phyloP scores from a whole-genome alignment of 2,329 filamentous ascomycete genomes.

The Penicillium palitans region DNA sequence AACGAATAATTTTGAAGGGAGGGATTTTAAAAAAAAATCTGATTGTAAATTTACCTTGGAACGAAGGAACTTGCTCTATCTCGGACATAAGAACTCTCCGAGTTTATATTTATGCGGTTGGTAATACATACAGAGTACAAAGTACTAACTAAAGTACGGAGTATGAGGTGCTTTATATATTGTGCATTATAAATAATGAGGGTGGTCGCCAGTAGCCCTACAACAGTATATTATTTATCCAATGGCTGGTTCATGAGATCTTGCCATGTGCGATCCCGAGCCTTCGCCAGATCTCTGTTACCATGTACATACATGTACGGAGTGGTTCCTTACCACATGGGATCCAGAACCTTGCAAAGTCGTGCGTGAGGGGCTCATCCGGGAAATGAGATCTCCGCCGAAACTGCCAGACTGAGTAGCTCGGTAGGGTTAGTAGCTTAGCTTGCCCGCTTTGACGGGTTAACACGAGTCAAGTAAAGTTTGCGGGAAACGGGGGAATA shows the following conservation, averaged over 20 bases:
- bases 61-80: neutral
- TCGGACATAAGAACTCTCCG: neutral
- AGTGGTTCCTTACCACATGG: conserved; percentile 3
- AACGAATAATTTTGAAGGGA: neutral
- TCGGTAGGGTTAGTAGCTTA: neutral
- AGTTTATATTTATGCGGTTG: neutral
- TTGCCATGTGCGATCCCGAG: neutral
- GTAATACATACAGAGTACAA: neutral
- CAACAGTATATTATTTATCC: neutral
- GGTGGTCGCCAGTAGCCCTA: neutral
- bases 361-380: conserved; percentile 1
- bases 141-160: neutral
- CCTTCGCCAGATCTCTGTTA: neutral
- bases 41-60: neutral
- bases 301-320: neutral
- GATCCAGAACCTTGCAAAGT: conserved; percentile 1
- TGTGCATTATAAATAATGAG: neutral
- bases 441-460: neutral
- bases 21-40: neutral
- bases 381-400: conserved; percentile 7
- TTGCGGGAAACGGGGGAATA: neutral
- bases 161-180: neutral
- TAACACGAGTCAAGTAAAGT: neutral
- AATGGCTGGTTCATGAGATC: neutral
- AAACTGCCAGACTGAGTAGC: conserved; percentile 6